Percentiles rank a stretch among this genome's conserved stretches.
Conservation (phyloP, 768 basidiomycete species). For the Podaxis sp. region DNA sequence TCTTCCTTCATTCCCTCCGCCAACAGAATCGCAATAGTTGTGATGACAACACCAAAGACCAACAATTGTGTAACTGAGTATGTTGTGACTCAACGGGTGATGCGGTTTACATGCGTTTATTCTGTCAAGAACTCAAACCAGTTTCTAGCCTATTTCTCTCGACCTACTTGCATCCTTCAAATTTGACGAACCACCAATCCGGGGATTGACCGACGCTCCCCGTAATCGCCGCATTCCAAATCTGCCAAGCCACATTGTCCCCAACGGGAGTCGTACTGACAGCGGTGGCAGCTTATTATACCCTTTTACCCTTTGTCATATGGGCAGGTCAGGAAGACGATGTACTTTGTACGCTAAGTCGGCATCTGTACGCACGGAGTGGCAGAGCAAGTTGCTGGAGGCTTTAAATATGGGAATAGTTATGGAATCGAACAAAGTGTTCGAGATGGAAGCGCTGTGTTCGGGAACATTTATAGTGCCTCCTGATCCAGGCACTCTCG, state of each 20-base stretch:
- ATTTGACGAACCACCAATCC: conserved; percentile 77
- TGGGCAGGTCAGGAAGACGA: conserved; percentile 82
- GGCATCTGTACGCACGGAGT: conserved; percentile 70
- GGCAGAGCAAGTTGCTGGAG: conserved; percentile 89
- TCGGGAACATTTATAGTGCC: conserved; percentile 86
- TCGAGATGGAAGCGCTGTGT: conserved; percentile 89
- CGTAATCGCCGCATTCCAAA: conserved; percentile 53
- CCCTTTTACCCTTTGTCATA: conserved; percentile 88
- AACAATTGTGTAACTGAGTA: conserved; percentile 76
- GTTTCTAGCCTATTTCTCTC: conserved; percentile 80
- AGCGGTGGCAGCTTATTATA: conserved; percentile 72
- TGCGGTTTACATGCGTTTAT: no score
- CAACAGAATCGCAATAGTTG: conserved; percentile 50
- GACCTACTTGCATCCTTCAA: conserved; percentile 85
- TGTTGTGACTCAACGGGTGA: conserved; percentile 75
- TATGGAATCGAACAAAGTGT: conserved; percentile 92
- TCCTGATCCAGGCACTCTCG: conserved; percentile 47
- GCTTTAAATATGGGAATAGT: conserved; percentile 85
- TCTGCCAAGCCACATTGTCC: conserved; percentile 21
- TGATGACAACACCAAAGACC: conserved; percentile 84
- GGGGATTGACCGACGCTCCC: conserved; percentile 71
- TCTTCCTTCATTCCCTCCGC: conserved; percentile 9
- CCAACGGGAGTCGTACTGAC: conserved; percentile 27
- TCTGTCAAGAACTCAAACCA: neutral
- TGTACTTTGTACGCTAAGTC: conserved; percentile 89